phyloP scores from a whole-genome alignment of 495 filamentous ascomycete genomes.

The Zalerion maritima region DNA sequence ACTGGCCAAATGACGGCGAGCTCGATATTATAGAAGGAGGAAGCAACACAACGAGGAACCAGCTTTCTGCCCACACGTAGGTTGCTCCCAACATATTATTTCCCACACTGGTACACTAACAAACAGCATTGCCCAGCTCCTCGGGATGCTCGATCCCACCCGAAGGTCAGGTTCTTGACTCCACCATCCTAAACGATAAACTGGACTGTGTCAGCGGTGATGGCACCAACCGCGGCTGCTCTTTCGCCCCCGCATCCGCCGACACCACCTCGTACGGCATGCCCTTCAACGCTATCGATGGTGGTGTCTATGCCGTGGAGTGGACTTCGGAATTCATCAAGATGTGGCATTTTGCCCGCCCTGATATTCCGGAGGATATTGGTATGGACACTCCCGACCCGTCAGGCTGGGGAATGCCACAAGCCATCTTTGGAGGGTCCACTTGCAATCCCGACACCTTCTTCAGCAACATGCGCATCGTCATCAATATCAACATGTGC shows the following conservation, averaged over 20 bases:
- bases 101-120: slow-evolving; percentile 23
- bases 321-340: slow-evolving; percentile 47
- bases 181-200: slow-evolving; percentile 1
- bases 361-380: slow-evolving; percentile 44
- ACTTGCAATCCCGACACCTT: slow-evolving; percentile 10
- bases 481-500: slow-evolving; percentile 11
- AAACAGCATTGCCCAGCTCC: slow-evolving; percentile 27
- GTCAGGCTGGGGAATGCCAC: slow-evolving; percentile 44
- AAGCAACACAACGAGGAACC: slow-evolving; percentile 44
- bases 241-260: slow-evolving; percentile 10
- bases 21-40: slow-evolving; percentile 77
- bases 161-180: slow-evolving; percentile 13
- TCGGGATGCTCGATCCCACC: slow-evolving; percentile 27
- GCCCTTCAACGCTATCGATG: slow-evolving; percentile 48
- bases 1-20: slow-evolving; percentile 59
- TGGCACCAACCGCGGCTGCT: slow-evolving; percentile 11
- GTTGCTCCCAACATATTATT: neutral
- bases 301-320: slow-evolving; percentile 52
- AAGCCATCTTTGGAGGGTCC: slow-evolving; percentile 14
- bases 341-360: slow-evolving; percentile 58
- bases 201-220: slow-evolving; percentile 2
- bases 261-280: slow-evolving; percentile 37
- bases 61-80: slow-evolving; percentile 54
- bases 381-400: slow-evolving; percentile 42
- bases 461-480: slow-evolving; percentile 18